A percentile compares a stretch with the other conserved stretches of the same genome.
Conservation (phyloP, 352 stramenopile genomes). For the Thalassiosira sp. region DNA sequence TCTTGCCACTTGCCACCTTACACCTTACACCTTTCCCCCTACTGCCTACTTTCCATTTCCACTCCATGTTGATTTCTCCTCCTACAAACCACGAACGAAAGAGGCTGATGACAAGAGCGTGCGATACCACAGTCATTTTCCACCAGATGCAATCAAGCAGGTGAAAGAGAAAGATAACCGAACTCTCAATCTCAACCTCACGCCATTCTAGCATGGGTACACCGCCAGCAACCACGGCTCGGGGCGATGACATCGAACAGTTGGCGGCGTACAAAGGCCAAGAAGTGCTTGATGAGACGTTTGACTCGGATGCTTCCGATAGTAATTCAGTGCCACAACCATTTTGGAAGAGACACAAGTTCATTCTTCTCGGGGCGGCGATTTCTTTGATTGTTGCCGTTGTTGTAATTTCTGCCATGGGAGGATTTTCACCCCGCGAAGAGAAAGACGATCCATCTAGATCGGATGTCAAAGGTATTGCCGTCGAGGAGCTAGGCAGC, state of each 20-base stretch:
- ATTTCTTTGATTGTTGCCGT: not conserved
- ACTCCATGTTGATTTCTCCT: too few relatives aligned
- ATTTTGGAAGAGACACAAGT: not conserved
- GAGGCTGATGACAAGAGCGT: too few relatives aligned
- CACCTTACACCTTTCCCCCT: too few relatives aligned
- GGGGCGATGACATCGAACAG: not conserved
- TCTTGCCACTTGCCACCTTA: too few relatives aligned
- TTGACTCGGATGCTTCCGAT: not conserved
- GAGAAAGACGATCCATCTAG: not conserved
- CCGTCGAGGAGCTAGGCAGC: not conserved
- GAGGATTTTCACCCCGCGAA: not conserved
- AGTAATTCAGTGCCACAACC: not conserved
- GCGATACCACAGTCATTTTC: too few relatives aligned
- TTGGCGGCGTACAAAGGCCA: not conserved
- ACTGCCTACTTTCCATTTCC: too few relatives aligned
- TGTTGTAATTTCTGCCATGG: not conserved
- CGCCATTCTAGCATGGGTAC: not conserved
- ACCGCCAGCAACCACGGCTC: not conserved
- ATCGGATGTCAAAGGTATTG: not conserved
- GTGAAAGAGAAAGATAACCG: too few relatives aligned
- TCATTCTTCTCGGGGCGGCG: not conserved
- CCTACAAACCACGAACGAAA: too few relatives aligned
- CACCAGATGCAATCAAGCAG: too few relatives aligned
- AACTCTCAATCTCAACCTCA: too few relatives aligned
- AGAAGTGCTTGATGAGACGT: not conserved